phyloP scores from a whole-genome alignment of 2,329 filamentous ascomycete genomes.

The Venturia nashicola region DNA sequence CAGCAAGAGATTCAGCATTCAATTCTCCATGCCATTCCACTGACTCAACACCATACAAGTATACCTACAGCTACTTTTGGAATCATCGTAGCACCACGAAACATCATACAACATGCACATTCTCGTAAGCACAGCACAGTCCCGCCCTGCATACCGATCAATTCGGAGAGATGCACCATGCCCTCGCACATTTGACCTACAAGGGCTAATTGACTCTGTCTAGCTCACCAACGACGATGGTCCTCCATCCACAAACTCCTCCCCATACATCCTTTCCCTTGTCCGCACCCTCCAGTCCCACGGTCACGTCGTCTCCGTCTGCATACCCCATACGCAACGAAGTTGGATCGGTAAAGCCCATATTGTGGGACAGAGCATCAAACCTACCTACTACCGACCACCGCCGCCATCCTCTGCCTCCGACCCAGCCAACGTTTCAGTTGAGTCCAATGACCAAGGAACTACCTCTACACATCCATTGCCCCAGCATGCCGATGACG shows the following conservation, averaged over 20 bases:
- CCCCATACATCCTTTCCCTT: slow-evolving; percentile 36
- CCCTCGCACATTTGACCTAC: background rate
- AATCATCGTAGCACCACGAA: background rate
- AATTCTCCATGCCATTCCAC: background rate
- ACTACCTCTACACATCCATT: slow-evolving; percentile 22
- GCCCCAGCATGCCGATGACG: slow-evolving; percentile 14
- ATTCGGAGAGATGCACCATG: background rate
- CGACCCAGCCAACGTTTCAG: slow-evolving; percentile 15
- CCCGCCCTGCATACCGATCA: background rate
- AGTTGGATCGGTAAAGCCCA: slow-evolving; percentile 99
- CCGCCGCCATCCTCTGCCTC: slow-evolving; percentile 11
- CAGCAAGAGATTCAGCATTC: background rate
- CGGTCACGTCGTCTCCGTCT: slow-evolving; percentile 76
- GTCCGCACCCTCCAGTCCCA: slow-evolving; percentile 42
- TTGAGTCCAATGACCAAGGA: slow-evolving; percentile 20
- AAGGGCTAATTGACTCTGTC: background rate
- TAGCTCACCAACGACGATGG: slow-evolving; percentile 10
- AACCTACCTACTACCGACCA: slow-evolving; percentile 71
- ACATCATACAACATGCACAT: background rate
- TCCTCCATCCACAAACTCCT: slow-evolving; percentile 36
- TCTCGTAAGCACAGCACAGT: background rate
- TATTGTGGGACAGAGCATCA: slow-evolving; percentile 79
- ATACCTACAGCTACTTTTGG: too few species aligned
- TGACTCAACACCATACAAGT: too few species aligned
- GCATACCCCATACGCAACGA: slow-evolving; percentile 79